phyloP scores from a whole-genome alignment of 2,329 filamentous ascomycete genomes.

The Fusarium illudens region DNA sequence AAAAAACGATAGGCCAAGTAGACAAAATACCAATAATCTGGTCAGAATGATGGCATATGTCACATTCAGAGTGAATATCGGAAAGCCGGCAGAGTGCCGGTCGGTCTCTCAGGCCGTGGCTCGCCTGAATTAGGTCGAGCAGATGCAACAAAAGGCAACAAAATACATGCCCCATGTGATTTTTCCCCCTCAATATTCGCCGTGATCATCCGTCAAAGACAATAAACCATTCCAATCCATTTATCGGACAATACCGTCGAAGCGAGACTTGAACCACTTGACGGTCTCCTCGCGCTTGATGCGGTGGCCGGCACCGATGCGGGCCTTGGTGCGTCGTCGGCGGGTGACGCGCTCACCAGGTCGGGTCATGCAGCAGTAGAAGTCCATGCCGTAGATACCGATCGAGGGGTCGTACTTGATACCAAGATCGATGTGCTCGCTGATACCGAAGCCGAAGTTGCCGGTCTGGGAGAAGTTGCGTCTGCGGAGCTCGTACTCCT shows the following conservation, averaged over 20 bases:
- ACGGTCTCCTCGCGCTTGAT: slow-evolving; percentile 96
- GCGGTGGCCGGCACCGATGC: slow-evolving; percentile 86
- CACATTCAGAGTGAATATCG: slow-evolving; percentile 51
- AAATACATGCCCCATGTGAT: slow-evolving; percentile 51
- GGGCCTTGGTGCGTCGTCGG: slow-evolving; percentile 88
- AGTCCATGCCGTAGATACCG: slow-evolving; percentile 99
- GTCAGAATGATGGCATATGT: slow-evolving; percentile 44
- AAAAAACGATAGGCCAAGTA: slow-evolving; percentile 36
- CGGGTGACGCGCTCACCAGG: slow-evolving; percentile 97
- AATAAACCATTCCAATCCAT: slow-evolving; percentile 49
- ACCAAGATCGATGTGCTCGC: slow-evolving; percentile 99
- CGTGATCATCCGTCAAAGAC: slow-evolving; percentile 52
- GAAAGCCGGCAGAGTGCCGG: slow-evolving; percentile 72
- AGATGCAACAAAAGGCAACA: slow-evolving; percentile 57
- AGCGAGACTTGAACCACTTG: slow-evolving; percentile 92
- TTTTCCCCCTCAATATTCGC: slow-evolving; percentile 50
- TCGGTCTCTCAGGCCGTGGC: slow-evolving; percentile 78
- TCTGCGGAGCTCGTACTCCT: slow-evolving; percentile 99
- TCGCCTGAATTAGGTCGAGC: slow-evolving; percentile 66
- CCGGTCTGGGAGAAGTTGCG: slow-evolving; percentile 99
- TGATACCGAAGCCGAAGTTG: slow-evolving; percentile 99
- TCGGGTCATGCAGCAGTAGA: slow-evolving; percentile 99
- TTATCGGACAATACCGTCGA: slow-evolving; percentile 99
- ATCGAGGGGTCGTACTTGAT: slow-evolving; percentile 99
- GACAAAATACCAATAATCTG: slow-evolving; percentile 34